These are phyloP conservation scores for Phialophora macrospora DNA, from an alignment of 2,329 filamentous ascomycete genomes.

Conservation along the genomic window DNA sequence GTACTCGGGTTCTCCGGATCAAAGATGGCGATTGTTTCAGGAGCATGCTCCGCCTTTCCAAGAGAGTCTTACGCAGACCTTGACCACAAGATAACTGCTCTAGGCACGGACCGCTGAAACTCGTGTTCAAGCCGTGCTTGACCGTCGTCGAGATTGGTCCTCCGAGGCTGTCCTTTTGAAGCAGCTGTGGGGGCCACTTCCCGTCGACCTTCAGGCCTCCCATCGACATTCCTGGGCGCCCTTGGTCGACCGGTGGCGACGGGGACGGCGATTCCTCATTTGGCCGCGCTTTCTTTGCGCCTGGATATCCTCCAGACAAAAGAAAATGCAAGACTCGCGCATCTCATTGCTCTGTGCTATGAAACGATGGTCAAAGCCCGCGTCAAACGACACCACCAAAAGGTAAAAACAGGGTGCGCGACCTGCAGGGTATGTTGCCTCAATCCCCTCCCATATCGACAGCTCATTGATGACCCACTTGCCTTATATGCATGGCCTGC, in stretches of 20 bases:
- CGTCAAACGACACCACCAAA: constrained; percentile 10
- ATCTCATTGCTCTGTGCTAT: not conserved
- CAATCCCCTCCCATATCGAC: not conserved
- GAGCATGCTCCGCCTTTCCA: not conserved
- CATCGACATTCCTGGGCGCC: not conserved
- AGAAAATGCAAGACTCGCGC: not conserved
- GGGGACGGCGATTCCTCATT: not conserved
- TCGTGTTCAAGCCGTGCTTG: not conserved
- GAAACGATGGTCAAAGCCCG: not conserved
- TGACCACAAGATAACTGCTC: not conserved
- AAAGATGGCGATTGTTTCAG: not conserved
- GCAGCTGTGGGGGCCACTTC: not conserved
- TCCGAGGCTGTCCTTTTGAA: not conserved
- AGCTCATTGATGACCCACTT: not conserved
- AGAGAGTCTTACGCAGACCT: not conserved
- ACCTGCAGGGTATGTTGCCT: constrained; percentile 15
- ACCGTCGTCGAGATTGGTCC: not conserved
- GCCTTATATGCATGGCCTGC: not conserved
- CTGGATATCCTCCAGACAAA: not conserved
- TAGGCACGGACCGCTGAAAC: not conserved
- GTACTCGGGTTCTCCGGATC: not conserved
- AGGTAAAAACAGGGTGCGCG: constrained; percentile 18
- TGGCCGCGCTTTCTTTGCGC: not conserved
- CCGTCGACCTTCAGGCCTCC: not conserved
- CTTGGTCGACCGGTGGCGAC: not conserved